phyloP scores from a whole-genome alignment of 2,329 filamentous ascomycete species.

The Canariomyces notabilis region DNA sequence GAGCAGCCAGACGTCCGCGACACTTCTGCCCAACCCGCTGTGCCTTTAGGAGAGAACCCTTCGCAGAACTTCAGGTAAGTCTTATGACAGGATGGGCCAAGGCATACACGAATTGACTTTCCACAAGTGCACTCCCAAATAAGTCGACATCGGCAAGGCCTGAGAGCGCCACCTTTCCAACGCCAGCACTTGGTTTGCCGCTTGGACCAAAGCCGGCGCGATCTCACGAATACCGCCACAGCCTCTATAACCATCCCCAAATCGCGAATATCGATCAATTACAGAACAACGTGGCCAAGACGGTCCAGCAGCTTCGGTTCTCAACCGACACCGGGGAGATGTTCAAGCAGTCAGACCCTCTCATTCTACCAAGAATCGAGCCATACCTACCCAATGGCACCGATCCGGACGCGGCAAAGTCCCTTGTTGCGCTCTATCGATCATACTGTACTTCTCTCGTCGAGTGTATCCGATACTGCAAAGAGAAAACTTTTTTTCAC shows the following conservation, averaged over 20 bases:
- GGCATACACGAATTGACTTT: conserved; percentile 20
- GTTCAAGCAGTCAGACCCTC: conserved; percentile 60
- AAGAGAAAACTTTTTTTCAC: conserved; percentile 94
- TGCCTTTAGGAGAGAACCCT: conserved; percentile 45
- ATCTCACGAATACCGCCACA: conserved; percentile 37
- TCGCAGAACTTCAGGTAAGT: conserved; percentile 49
- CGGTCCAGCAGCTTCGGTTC: conserved; percentile 56
- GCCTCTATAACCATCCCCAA: conserved; percentile 57
- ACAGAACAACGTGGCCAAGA: conserved; percentile 53
- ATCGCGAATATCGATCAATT: conserved; percentile 54
- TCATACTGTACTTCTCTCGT: conserved; percentile 94
- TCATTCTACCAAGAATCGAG: conserved; percentile 81
- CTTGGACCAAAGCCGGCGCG: conserved; percentile 26
- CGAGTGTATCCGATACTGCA: conserved; percentile 92
- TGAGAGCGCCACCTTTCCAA: conserved; percentile 35
- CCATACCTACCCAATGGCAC: conserved; percentile 75
- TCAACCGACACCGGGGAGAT: conserved; percentile 50
- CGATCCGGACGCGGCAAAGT: conserved; percentile 80
- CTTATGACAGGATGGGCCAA: background rate
- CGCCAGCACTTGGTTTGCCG: conserved; percentile 34
- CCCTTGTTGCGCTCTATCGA: conserved; percentile 80
- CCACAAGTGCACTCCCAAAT: conserved; percentile 31
- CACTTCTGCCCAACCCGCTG: conserved; percentile 40
- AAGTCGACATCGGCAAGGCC: conserved; percentile 18
- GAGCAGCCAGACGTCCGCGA: conserved; percentile 48